Evolutionary conservation across 371 early-diverging fungal species (phyloP), one percentile per base, ranked within the genome.

Genomic region (Rhizomucor miehei): DNA sequence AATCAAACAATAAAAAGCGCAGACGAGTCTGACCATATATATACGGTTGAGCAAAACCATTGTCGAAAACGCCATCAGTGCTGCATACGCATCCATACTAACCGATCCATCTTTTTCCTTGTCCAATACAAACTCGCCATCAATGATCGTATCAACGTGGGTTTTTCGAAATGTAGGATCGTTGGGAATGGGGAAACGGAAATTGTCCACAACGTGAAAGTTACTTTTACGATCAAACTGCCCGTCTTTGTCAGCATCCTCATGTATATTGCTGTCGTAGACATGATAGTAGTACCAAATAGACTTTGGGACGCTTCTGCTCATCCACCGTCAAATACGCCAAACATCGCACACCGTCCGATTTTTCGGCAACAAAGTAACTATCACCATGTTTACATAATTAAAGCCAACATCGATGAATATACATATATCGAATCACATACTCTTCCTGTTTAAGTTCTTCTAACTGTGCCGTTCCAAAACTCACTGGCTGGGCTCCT

Each of bases 281-380:
- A 12, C 37, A 35, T 24, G 17, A 23, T n/a, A 48, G 5, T 17
- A n/a, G 46, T 64, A 91, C 90, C 67, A 90, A 61, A 58, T 78
- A 90, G 3, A 85, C 73, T 58, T 83, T 82, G 45, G 72, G 79
- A n/a, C 70, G 69, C 20, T 72, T 68, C 52, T 62, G 48, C n/a
- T 55, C 29, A 53, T 74, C 59, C 6, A 70, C 56, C 3, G 76
- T 66, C 47, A 90, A 75, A 35, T 87, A 79, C 40, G 96, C 75
- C 1, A 99, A 77, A 44, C 90, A 93, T 17, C 99, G 87, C 5
- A 95, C 83, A 20, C 99, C 99, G 77, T 99, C 99, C 9, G 95
- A 94, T 68, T 99, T 99, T 69, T 99, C 99, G 65, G 95, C 91
- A 13, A 98, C 98, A 73, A 88, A 93, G 67, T 93, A 99, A 79